A percentile compares a stretch with the other conserved stretches of the same genome.
Evolutionary conservation across 768 basidiomycete genomes (phyloP).

Genomic region (Macrolepiota dolichaula): DNA sequence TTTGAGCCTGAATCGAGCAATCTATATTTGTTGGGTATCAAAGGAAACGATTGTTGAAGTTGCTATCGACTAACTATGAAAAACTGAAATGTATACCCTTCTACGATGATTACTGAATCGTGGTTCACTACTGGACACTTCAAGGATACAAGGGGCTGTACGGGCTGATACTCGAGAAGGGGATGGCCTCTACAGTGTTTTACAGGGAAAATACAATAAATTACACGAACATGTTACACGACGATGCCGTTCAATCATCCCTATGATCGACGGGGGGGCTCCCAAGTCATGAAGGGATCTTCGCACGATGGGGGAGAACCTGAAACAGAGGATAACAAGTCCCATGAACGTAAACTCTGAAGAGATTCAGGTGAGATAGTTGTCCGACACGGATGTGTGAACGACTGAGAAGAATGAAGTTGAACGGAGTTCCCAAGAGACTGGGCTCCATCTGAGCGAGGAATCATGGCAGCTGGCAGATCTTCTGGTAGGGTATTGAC

Average conservation of each 20-base stretch:
- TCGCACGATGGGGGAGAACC: constrained; percentile 38
- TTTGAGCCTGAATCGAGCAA: neutral
- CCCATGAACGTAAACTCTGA: constrained; percentile 27
- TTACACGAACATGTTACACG: constrained; percentile 8
- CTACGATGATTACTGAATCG: neutral
- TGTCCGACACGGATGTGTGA: constrained; percentile 15
- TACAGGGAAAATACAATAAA: constrained; percentile 9
- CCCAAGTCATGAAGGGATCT: constrained; percentile 63
- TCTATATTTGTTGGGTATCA: neutral
- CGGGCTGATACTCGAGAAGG: neutral
- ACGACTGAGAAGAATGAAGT: constrained; percentile 13
- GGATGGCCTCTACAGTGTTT: neutral
- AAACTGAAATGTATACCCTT: neutral
- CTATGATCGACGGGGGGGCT: constrained; percentile 38
- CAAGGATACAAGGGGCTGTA: neutral
- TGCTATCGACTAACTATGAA: neutral
- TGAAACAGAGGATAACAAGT: constrained; percentile 21
- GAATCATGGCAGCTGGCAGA: neutral
- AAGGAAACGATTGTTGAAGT: constrained; percentile 4
- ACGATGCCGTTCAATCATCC: neutral
- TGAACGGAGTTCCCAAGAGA: neutral
- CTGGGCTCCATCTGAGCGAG: neutral
- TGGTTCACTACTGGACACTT: neutral
- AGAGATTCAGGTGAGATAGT: constrained; percentile 13
- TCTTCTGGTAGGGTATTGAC: constrained; percentile 27